Evolutionary conservation across 306 rosid genomes (phyloP).

Genomic region (Malus orientalis): DNA sequence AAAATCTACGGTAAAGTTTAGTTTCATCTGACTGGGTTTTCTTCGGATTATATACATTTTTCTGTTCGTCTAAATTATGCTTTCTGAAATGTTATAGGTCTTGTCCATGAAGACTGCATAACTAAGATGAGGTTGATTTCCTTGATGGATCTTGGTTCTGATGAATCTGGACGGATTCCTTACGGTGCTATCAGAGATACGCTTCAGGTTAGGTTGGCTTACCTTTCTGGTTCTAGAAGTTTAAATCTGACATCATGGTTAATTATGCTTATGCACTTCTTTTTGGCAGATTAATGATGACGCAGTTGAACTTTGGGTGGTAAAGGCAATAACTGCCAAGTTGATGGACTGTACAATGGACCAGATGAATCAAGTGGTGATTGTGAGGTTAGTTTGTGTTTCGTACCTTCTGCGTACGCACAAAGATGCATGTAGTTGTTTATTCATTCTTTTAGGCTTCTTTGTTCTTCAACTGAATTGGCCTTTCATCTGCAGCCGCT

Average conservation of each 20-base stretch:
- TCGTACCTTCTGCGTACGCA: neutral
- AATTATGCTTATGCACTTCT: neutral
- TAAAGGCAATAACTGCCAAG: conserved; percentile 79
- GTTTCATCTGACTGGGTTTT: neutral
- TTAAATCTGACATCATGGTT: conserved; percentile 5
- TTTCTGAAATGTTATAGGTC: conserved; percentile 39
- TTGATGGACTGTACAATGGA: conserved; percentile 87
- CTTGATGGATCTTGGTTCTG: conserved; percentile 75
- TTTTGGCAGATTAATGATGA: conserved; percentile 63
- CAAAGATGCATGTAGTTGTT: neutral
- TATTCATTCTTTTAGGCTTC: neutral
- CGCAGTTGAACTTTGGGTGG: conserved; percentile 78
- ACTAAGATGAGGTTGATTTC: conserved; percentile 80
- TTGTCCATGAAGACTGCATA: conserved; percentile 78
- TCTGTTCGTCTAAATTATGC: neutral
- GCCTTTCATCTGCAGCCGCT: conserved; percentile 52
- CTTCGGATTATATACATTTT: neutral
- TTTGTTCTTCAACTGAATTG: neutral
- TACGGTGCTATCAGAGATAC: conserved; percentile 62
- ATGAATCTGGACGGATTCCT: conserved; percentile 60
- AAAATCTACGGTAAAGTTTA: conserved; percentile 52
- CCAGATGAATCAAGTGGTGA: conserved; percentile 84
- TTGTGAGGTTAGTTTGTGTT: conserved; percentile 51
- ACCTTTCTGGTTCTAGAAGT: neutral
- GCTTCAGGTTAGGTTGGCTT: conserved; percentile 46